phyloP scores from a whole-genome alignment of 129 eudicot genomes.

The Flaveria robusta region DNA sequence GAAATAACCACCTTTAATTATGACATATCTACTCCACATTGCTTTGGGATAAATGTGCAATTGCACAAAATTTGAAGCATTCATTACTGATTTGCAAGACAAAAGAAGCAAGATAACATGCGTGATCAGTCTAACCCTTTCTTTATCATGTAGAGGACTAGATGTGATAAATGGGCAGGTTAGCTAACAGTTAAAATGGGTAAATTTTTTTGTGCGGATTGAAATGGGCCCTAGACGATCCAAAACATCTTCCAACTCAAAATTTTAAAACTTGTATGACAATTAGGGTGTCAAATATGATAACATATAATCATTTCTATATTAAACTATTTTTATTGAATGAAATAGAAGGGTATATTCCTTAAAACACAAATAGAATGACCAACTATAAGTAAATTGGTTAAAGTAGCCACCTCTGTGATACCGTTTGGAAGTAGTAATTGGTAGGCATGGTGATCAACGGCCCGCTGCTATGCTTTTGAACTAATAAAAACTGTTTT shows the following conservation, averaged over 20 bases:
- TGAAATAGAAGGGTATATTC: neutral
- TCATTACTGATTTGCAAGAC: neutral
- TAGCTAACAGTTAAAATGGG: neutral
- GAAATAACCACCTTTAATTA: neutral
- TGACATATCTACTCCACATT: neutral
- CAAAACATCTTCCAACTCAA: neutral
- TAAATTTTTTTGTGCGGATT: neutral
- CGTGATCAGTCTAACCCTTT: neutral
- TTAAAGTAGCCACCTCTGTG: neutral
- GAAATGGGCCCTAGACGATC: neutral
- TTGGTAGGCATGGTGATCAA: conserved; percentile 12
- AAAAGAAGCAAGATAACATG: conserved; percentile 10
- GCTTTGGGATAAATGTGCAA: conserved; percentile 1
- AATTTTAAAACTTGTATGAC: neutral
- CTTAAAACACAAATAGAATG: neutral
- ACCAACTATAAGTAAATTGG: neutral
- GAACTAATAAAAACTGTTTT: neutral
- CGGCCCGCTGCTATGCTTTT: neutral
- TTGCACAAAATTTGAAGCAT: neutral
- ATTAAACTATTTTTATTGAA: neutral
- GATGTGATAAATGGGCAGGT: neutral
- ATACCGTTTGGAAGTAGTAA: neutral
- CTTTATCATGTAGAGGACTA: neutral
- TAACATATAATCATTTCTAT: neutral
- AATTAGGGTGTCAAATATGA: neutral